These are phyloP conservation scores for Penicillium italicum DNA, from an alignment of 2,329 filamentous ascomycete species.

Conservation along the genomic window DNA sequence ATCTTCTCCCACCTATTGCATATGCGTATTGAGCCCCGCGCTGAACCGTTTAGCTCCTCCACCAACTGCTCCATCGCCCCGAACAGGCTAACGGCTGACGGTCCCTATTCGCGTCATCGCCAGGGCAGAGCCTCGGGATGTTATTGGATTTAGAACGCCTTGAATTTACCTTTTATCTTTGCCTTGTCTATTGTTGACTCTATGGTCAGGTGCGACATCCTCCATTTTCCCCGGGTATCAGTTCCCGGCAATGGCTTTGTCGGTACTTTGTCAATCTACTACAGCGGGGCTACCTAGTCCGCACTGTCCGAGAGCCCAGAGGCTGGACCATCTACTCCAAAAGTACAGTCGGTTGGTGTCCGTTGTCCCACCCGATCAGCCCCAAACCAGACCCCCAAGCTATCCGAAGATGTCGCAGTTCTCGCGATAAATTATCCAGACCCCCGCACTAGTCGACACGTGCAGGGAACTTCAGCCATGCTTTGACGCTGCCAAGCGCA, in stretches of 20 bases:
- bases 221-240: background rate
- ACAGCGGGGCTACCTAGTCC: conserved; percentile 3
- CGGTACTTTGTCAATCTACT: background rate
- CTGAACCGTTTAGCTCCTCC: conserved; percentile 1
- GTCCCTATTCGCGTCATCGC: background rate
- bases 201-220: background rate
- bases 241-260: background rate
- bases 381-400: background rate
- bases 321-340: background rate
- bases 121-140: background rate
- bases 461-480: background rate
- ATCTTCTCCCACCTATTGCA: conserved; percentile 1
- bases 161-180: background rate
- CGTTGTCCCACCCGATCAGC: background rate
- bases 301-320: background rate
- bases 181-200: background rate
- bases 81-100: background rate
- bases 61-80: background rate
- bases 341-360: conserved; percentile 2
- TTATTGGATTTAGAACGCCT: background rate
- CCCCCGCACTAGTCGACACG: background rate
- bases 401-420: background rate
- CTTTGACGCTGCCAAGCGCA: background rate
- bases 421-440: background rate
- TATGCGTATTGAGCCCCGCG: conserved; percentile 4